Evolutionary conservation across 192 early-diverging fungal species (phyloP).

Genomic region (Coemansia sp.): DNA sequence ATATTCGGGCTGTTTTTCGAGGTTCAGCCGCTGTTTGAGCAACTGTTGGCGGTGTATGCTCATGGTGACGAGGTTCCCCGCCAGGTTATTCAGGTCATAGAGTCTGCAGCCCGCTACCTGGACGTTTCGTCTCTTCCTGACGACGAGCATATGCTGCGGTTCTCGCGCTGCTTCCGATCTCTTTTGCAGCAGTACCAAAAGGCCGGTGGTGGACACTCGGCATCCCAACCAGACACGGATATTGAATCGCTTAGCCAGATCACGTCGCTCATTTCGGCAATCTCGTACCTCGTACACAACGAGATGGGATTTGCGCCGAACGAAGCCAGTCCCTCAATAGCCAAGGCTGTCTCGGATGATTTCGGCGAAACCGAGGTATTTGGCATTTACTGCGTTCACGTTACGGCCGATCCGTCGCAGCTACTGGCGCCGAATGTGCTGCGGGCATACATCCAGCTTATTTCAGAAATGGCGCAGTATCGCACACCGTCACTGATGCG

Average conservation of each 20-base stretch:
- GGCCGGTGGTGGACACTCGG: background rate
- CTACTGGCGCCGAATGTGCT: constrained; percentile 36
- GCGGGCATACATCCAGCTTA: constrained; percentile 39
- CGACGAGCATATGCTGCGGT: constrained; percentile 33
- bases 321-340: constrained; percentile 17
- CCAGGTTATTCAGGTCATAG: constrained; percentile 33
- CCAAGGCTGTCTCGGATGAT: constrained; percentile 29
- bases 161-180: constrained; percentile 30
- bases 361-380: constrained; percentile 50
- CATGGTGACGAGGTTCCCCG: constrained; percentile 25
- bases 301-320: constrained; percentile 48
- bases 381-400: constrained; percentile 45
- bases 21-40: constrained; percentile 30
- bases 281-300: constrained; percentile 42
- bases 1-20: constrained; percentile 44
- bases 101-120: constrained; percentile 39
- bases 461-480: constrained; percentile 47
- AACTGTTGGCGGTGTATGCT: constrained; percentile 23
- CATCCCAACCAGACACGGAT: constrained; percentile 7
- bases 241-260: constrained; percentile 25
- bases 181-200: constrained; percentile 31
- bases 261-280: constrained; percentile 28
- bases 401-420: constrained; percentile 22
- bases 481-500: constrained; percentile 43
- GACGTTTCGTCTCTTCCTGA: constrained; percentile 41